Evolutionary conservation across 768 basidiomycete species (phyloP).

Genomic region (Leccinellum rugosiceps): DNA sequence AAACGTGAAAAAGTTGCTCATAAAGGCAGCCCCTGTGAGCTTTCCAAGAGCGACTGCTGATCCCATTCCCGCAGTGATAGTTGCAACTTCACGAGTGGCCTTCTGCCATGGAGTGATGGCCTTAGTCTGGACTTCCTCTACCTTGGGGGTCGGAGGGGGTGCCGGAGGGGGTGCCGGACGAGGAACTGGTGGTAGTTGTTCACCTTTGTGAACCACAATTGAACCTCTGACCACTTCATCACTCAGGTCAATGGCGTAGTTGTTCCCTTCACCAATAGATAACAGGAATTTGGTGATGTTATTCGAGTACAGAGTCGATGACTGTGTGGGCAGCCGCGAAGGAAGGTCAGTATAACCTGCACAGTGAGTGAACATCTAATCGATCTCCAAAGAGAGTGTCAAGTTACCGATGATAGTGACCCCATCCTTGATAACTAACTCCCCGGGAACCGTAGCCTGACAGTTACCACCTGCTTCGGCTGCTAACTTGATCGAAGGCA

Average conservation of each 20-base stretch:
- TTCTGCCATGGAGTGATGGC: constrained; percentile 89
- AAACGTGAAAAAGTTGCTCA: constrained; percentile 88
- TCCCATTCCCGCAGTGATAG: constrained; percentile 76
- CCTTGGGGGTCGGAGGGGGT: constrained; percentile 49
- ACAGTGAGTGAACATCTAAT: constrained; percentile 1
- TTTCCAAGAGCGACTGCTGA: constrained; percentile 71
- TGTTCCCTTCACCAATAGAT: constrained; percentile 65
- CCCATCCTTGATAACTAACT: constrained; percentile 64
- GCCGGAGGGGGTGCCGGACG: constrained; percentile 64
- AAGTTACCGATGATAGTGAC: constrained; percentile 76
- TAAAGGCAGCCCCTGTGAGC: constrained; percentile 75
- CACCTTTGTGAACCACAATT: constrained; percentile 67
- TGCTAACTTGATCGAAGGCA: constrained; percentile 38
- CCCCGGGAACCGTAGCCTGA: constrained; percentile 75
- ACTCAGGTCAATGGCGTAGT: constrained; percentile 64
- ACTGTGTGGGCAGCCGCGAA: constrained; percentile 86
- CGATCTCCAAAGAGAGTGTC: constrained; percentile 1
- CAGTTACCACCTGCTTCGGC: constrained; percentile 92
- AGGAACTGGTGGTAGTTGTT: constrained; percentile 62
- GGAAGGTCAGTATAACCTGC: constrained; percentile 81
- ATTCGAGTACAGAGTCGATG: constrained; percentile 87
- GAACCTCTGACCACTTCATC: constrained; percentile 87
- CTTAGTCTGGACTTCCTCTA: constrained; percentile 39
- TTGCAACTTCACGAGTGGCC: constrained; percentile 66
- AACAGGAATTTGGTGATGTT: constrained; percentile 88